These are phyloP conservation scores for Volutella citrinella DNA, from an alignment of 2,329 filamentous ascomycete species.

Conservation along the genomic window DNA sequence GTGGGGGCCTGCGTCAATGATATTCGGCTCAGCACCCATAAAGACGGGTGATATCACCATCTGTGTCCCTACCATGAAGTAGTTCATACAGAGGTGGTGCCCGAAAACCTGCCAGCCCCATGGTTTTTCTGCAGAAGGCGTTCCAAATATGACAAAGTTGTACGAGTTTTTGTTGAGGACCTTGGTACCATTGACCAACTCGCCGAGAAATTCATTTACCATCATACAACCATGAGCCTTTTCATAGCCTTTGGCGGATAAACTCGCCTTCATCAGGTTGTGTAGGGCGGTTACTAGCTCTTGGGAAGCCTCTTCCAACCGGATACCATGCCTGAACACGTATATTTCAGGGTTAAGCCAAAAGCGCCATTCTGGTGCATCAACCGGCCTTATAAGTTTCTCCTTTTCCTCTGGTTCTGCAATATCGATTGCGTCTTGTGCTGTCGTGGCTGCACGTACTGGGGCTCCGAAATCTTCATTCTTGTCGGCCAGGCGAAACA, in stretches of 20 bases:
- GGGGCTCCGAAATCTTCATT: slow-evolving; percentile 9
- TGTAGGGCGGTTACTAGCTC: slow-evolving; percentile 48
- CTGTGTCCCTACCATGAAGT: slow-evolving; percentile 62
- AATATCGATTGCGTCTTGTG: slow-evolving; percentile 3
- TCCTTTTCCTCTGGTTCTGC: slow-evolving; percentile 36
- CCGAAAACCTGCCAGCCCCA: slow-evolving; percentile 76
- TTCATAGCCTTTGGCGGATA: slow-evolving; percentile 66
- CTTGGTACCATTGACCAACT: slow-evolving; percentile 55
- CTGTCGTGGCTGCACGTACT: neutral
- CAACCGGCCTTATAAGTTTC: slow-evolving; percentile 55
- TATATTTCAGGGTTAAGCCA: slow-evolving; percentile 70
- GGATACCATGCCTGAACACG: slow-evolving; percentile 61
- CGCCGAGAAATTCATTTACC: slow-evolving; percentile 70
- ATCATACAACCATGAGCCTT: slow-evolving; percentile 68
- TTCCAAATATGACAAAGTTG: slow-evolving; percentile 69
- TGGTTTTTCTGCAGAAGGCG: slow-evolving; percentile 51
- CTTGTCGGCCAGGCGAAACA: slow-evolving; percentile 7
- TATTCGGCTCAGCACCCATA: slow-evolving; percentile 74
- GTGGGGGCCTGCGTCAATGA: slow-evolving; percentile 62
- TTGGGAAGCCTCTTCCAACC: slow-evolving; percentile 56
- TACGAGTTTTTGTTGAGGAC: slow-evolving; percentile 73
- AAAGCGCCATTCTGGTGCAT: slow-evolving; percentile 67
- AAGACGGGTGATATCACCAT: slow-evolving; percentile 71
- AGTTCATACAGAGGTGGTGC: slow-evolving; percentile 70
- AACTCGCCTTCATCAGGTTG: slow-evolving; percentile 50